Evolutionary conservation across 208 protist genomes (phyloP), one percentile per base, ranked within the genome.

Genomic region (Borovskyia barvae): DNA sequence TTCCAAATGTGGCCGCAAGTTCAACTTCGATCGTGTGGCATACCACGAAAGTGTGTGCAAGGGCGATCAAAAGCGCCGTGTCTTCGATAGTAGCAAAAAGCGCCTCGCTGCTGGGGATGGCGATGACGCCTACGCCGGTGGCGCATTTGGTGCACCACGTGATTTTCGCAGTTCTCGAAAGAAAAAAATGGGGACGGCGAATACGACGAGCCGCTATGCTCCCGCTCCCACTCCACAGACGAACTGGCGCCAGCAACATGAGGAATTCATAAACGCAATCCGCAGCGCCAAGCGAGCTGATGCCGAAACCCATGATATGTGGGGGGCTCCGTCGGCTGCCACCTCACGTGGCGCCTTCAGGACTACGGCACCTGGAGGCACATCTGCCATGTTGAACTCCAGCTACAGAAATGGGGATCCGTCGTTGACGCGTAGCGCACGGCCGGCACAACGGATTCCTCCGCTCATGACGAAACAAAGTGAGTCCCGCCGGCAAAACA

Each of bases 41-140:
- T 94, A 96, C 63, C 93, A 97, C 75, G 90, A 96, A 54, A 91
- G 83, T 45, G 85, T 93, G 15, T 97, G 93, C 75, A 85, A 87
- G 25, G 83, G 79, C 2, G 60, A 85, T 55, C 36, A 66, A 39
- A 87, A 92, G 49, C 85, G 89, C 26, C 72, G 61, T 28, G 70
- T 83, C 9, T 97, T 95, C 70, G 72, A 94, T 50, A 91, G 80
- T 50, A 72, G 68, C 51, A 85, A 76, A 54, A 82, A 95, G 64
- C 56, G 65, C 8, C 62, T 69, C 33, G 68, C 50, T 1, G 71
- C 67, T 22, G 75, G 72, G 5, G 74, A 64, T 9, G 75, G 32
- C 0, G 48, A 67, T n/a, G 64, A 55, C 36, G 47, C 35, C 41
- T 74, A 58, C 45, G 39, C 22, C 22, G 43, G 59, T 41, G 48